These are phyloP conservation scores for Colletotrichum tanaceti DNA, from an alignment of 2,329 filamentous ascomycete genomes.

Conservation along the genomic window DNA sequence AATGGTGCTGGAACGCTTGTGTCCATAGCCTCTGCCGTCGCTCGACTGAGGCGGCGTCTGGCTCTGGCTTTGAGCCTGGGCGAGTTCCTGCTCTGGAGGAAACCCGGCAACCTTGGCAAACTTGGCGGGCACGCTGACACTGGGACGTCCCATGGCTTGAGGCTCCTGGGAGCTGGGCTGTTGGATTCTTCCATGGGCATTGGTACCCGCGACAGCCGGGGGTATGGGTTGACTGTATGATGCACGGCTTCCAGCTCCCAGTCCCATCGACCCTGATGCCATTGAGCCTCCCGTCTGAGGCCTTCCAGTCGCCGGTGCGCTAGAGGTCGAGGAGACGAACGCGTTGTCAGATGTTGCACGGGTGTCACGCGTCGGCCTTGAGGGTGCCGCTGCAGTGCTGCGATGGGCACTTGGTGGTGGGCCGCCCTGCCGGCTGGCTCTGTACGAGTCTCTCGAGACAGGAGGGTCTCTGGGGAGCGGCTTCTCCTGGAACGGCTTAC, in stretches of 20 bases:
- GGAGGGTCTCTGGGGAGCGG: constrained; percentile 70
- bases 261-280: constrained; percentile 76
- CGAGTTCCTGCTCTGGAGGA: constrained; percentile 60
- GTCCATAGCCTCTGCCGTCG: constrained; percentile 60
- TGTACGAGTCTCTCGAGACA: constrained; percentile 57
- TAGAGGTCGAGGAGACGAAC: constrained; percentile 63
- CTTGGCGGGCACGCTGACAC: constrained; percentile 70
- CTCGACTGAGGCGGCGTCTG: constrained; percentile 39
- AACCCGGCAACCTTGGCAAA: constrained; percentile 70
- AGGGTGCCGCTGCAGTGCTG: constrained; percentile 50
- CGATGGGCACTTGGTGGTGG: constrained; percentile 63
- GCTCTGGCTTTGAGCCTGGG: constrained; percentile 19
- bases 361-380: constrained; percentile 62
- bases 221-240: constrained; percentile 91
- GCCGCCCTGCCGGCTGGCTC: constrained; percentile 50
- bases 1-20: constrained; percentile 81
- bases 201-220: constrained; percentile 87
- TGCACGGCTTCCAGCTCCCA: constrained; percentile 63
- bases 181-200: constrained; percentile 88
- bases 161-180: constrained; percentile 85
- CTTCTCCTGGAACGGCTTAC: constrained; percentile 61
- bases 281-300: constrained; percentile 87
- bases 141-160: constrained; percentile 70
- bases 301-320: constrained; percentile 61
- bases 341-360: constrained; percentile 66